phyloP scores from a whole-genome alignment of 2,329 filamentous ascomycete genomes.

The Microsporum audouinii region DNA sequence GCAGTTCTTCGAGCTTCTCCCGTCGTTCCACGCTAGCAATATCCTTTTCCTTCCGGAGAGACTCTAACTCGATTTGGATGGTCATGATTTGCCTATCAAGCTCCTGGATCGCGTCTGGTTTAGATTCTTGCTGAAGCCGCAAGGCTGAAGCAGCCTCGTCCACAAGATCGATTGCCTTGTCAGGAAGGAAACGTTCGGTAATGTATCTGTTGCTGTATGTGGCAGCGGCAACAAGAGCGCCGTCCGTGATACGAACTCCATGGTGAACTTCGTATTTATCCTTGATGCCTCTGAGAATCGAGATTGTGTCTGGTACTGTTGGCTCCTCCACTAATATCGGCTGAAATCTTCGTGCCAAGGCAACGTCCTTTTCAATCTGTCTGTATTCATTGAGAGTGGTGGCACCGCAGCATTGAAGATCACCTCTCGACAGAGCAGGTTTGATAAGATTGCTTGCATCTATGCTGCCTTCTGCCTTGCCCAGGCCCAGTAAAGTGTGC shows the following conservation, averaged over 20 bases:
- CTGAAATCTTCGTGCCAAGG: constrained; percentile 83
- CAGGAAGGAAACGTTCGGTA: constrained; percentile 86
- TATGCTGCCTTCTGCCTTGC: constrained; percentile 91
- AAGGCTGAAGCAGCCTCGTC: constrained; percentile 89
- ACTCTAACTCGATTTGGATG: constrained; percentile 92
- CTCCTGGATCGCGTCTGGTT: constrained; percentile 85
- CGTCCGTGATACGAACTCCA: constrained; percentile 87
- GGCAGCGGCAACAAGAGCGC: constrained; percentile 80
- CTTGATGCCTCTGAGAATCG: constrained; percentile 90
- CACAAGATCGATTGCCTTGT: constrained; percentile 94
- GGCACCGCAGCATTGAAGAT: constrained; percentile 88
- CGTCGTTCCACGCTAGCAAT: constrained; percentile 76
- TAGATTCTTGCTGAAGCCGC: constrained; percentile 88
- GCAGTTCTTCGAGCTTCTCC: constrained; percentile 67
- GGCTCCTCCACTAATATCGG: constrained; percentile 91
- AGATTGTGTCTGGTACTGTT: constrained; percentile 82
- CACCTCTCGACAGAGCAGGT: constrained; percentile 81
- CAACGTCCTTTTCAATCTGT: constrained; percentile 89
- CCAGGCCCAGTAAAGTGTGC: constrained; percentile 79
- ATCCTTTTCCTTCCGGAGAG: constrained; percentile 85
- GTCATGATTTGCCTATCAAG: constrained; percentile 94
- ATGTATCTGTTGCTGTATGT: constrained; percentile 93
- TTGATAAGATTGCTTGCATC: constrained; percentile 93
- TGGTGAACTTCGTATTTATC: constrained; percentile 97
- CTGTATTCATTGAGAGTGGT: constrained; percentile 90